Base-by-base conservation (phyloP, 2,329 filamentous ascomycete genomes). In the Neonectria magnoliae region DNA sequence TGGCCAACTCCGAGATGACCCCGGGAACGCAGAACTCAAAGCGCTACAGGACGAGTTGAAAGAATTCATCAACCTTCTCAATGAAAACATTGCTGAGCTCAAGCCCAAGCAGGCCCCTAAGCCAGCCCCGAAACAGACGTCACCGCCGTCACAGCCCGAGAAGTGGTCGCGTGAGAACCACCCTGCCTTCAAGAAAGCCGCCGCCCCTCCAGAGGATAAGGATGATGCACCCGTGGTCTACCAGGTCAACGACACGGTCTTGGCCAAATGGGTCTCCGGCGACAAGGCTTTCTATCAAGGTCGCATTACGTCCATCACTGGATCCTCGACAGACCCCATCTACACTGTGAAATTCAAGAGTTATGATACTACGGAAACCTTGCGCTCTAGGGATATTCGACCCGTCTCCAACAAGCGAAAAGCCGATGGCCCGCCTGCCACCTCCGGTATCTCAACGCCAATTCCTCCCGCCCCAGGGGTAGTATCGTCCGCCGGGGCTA, bases 321-420 rank as follows among this genome's bases (percentile, higher is more conserved):
- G 96, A 63, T 97, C 94, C 9, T 90, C 91, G n/a, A 92, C 90
- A 47, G 92, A 93, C 57, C 95, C 94, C 38, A 93, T 98, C 68
- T 99, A 98, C 78, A 91, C 93, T 52, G 94, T 99, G 79, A 96
- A 92, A 72, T 99, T 98, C 85, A 95, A 97, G 81, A 93, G 89
- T 74, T 98, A 98, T 81, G 88, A 91, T 68, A 93, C 87, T 22
- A 93, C 91, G 50, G 94, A 97, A 79, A 96, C 92, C 36, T 81
- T 97, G 65, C 88, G 90, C 65, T 89, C 91, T 66, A 91, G 91
- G 79, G 94, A 98, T 75, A 93, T 98, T 69, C 90, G 93, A 73
- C 93, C 94, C 55, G 82, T 96, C 38, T 87, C 88, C 55, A 90
- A 87, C 80, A 94, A 97, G 84, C 89, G 93, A 76, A 97, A 98